Evolutionary conservation across 257 asterid species (phyloP).

Genomic region (Penstemon barbatus): DNA sequence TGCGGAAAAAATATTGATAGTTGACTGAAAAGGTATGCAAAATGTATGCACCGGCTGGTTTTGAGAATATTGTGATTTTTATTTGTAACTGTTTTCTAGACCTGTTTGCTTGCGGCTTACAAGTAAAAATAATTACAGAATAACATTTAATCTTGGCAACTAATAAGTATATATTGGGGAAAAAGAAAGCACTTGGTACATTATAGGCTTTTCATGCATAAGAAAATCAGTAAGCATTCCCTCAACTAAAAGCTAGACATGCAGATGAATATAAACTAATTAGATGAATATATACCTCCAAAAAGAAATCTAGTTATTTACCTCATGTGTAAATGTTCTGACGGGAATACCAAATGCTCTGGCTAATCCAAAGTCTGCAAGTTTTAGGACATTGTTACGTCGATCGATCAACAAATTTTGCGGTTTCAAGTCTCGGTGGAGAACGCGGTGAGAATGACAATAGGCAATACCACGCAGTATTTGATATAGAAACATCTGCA

Average conservation of each 20-base stretch:
- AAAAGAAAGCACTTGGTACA: slow-evolving; percentile 9
- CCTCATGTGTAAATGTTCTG: slow-evolving; percentile 95
- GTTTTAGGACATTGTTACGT: slow-evolving; percentile 84
- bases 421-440: slow-evolving; percentile 94
- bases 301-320: slow-evolving; percentile 27
- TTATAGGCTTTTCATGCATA: slow-evolving; percentile 9
- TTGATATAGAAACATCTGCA: slow-evolving; percentile 81
- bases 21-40: slow-evolving; percentile 13
- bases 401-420: slow-evolving; percentile 92
- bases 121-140: not conserved
- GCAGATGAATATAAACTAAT: not conserved
- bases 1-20: slow-evolving; percentile 31
- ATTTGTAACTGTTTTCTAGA: not conserved
- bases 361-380: slow-evolving; percentile 97
- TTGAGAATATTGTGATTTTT: slow-evolving; percentile 8
- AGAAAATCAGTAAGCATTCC: slow-evolving; percentile 12
- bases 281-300: slow-evolving; percentile 1
- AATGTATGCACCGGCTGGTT: not conserved
- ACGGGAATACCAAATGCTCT: slow-evolving; percentile 97
- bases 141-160: slow-evolving; percentile 10
- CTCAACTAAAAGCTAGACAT: slow-evolving; percentile 10
- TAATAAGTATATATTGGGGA: not conserved
- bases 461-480: slow-evolving; percentile 90
- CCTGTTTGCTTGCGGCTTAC: not conserved
- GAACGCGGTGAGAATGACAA: slow-evolving; percentile 94